Base-by-base conservation (phyloP, 345 rosid species). In the Camelina laxa region DNA sequence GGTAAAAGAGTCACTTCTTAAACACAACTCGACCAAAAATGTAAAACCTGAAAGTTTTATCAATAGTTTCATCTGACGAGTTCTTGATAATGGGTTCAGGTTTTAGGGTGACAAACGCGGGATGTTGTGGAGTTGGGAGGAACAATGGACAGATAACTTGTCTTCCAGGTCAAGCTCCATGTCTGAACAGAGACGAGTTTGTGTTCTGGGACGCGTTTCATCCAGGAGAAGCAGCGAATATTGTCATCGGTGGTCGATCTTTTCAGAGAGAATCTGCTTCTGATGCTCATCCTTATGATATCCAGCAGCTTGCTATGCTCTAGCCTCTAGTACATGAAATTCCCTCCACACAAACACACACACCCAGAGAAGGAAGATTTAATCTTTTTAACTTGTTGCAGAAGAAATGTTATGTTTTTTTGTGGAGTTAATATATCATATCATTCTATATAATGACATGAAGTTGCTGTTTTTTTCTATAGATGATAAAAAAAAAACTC, bases 141-240 rank as follows among this genome's bases (percentile, higher is more conserved):
- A 87, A 89, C 80, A 89, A 86, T 57, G 92, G 92, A 38, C 92
- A 89, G 73, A 83, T 87, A 48, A 87, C 90, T 0, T 89, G 96
- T 74, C 75, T 89, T 41, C 92, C 96, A 1, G 20, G 42, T 14
- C 86, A 82, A 79, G 79, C 72, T 12, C 91, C 96, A 42, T 89
- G 92, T 82, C 70, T n/a, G 15, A 85, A 87, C 24, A 79, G 92
- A 47, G 76, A 70, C 0, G 85, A 85, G 60, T 81, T 78, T 69
- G 65, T 85, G 60, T 89, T 89, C 49, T 87, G 96, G 96, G 96
- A 89, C 47, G 92, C 92, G 11, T 89, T 83, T 61, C 96, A 90
- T 70, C 96, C 92, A 19, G 75, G 85, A n/a, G 89, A 90, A 48
- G 84, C 88, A 0, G 87, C 86, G 0, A 90, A 90, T 75, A 41